Evolutionary conservation across 805 yeast species (phyloP), one percentile per base, ranked within the genome.

Genomic region (Candida saitoana): DNA sequence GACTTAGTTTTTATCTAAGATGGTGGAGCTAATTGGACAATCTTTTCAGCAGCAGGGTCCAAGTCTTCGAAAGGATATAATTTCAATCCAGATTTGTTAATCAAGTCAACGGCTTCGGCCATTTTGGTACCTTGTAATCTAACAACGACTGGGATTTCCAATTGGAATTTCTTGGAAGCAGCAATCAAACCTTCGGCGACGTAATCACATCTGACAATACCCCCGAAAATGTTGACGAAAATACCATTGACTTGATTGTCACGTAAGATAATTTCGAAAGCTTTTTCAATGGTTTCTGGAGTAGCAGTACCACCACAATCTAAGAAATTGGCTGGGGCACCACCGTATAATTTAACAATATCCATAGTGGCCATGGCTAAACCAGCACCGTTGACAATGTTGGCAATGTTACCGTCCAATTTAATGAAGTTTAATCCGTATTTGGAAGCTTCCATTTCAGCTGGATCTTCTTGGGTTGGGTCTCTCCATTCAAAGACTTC

Each of bases 231-330:
- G 80, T 93, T 93, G 62, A 93, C 98, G 57, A 93, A 91, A 66
- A 93, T 93, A 63, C 96, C 96, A 59, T 86, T 80, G 53, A 93
- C 97, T 59, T 82, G 80, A 60, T 80, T 71, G 74, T 93, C 97
- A 46, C 93, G 78, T 62, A 95, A 74, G 60, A 93, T 91, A 68
- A 93, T 80, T 71, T 82, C 84, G 76, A 93, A 91, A 43, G 98
- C 99, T 71, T 85, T 85, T 75, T 90, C 95, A 63, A 93, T 93
- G 60, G 99, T 91, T 71, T 87, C 86, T 54, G 98, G 97, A 49
- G 98, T 93, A 57, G 99, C 99, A 69, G 96, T 96, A 76, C 99
- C 99, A 77, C 99, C 99, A 71, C 96, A 93, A 76, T 93, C 99
- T 66, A 93, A 80, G 80, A 93, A 93, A 79, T 93, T 93, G 52